Base-by-base conservation (phyloP, 2,329 filamentous ascomycete genomes). In the Epichloe elymi region DNA sequence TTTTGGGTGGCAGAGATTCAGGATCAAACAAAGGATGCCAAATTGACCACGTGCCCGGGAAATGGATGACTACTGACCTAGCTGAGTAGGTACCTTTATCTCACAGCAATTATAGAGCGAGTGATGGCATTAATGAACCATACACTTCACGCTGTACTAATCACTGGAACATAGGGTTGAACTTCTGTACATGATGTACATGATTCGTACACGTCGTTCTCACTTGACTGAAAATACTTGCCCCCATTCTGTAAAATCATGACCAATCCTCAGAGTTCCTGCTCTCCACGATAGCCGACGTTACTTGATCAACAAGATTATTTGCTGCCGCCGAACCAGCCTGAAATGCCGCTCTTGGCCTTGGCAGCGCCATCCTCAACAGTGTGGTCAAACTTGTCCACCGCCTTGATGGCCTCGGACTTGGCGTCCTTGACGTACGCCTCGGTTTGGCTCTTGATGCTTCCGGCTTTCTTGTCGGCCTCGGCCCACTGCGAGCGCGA, bases 341-440 rank as follows among this genome's bases (percentile, higher is more conserved):
- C 79, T 41, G 85, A 86, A 60, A 95, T 68, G 56, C 85, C 85
- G 61, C 82, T 80, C 81, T 95, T 95, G 43, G 88, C 86, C 74
- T 95, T 85, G 48, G 82, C 70, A 4, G 88, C 81, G 57, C 82
- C 82, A 57, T 86, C 74, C 73, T 90, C 86, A 49, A 95, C 84
- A 58, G 82, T 89, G 61, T 81, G 79, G 70, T 95, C 90, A 61
- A 90, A 83, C 66, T 85, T 80, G 68, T 96, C 85, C 48, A 93
- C 80, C 62, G 88, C 86, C 65, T 83, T 80, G 60, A 84, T 68
- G 35, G 82, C 70, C 54, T 83, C 75, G 40, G 81, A 77, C 58
- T 84, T 77, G 53, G 78, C 72, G 19, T 84, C 78, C 63, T 83
- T 80, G 46, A 76, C 74, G 59, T 79, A 77, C 26, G 78, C 67